Base-by-base conservation (phyloP, 352 stramenopile species). In the Globisporangium cederbergense region DNA sequence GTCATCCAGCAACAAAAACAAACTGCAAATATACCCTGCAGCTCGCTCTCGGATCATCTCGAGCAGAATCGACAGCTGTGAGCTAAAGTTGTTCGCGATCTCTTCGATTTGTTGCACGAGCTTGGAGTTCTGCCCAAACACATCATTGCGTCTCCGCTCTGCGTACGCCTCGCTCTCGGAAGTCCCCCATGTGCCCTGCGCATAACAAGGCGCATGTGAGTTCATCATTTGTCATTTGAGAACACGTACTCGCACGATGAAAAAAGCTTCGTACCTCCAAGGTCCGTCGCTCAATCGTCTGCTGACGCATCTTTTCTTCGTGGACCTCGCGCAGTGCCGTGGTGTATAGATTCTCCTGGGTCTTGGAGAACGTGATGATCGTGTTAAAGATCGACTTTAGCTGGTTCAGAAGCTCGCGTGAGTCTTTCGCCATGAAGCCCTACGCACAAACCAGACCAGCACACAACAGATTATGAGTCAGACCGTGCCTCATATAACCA, bases 371-470 rank as follows among this genome's bases (percentile, higher is more conserved):
- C 52, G 71, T 81, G 52, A 96, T 87, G 47, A 96, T 88, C 32
- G 79, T 88, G 47, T 78, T 75, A 42, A 95, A 93, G 47, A 94
- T 92, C 46, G 84, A 66, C 68, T 91, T 94, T 11, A 96, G 64
- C 51, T 95, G 86, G 11, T 78, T 76, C 43, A 95, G 56, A 25
- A 96, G 68, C 13, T 90, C 81, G 34, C 76, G 68, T 34, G 83
- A 91, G 28, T 89, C 78, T 55, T 92, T 87, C 56, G 76, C 80
- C 81, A 96, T 92, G 62, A 96, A 95, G 0, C 83, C 85, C 88
- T 96, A n/a, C 14, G 63, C n/a, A 18, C 3, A 43, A 18, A 30
- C 28, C 9, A 18, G 13, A 32, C 3, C 10, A 59, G 45, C 8
- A n/a, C 14, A 52, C 22, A 53, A 4, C 1, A 25, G 5, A 2